A percentile compares a stretch with the other conserved stretches of the same genome.
These are phyloP conservation scores for Pseudogymnoascus sp. DNA, from an alignment of 2,329 filamentous ascomycete species.

Conservation along the genomic window DNA sequence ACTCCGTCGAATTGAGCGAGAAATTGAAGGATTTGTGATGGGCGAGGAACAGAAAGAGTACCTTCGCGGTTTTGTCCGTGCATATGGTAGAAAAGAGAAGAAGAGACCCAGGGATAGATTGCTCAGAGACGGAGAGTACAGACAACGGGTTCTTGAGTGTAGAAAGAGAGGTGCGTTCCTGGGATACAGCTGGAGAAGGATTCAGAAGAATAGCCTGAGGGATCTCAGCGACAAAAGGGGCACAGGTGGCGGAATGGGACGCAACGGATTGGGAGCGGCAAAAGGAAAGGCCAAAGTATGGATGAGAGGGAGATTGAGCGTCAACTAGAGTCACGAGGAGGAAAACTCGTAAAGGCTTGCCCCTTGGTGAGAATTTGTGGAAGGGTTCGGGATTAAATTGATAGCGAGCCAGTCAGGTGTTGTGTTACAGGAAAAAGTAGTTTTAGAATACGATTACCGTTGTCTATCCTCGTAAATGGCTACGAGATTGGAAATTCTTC, in stretches of 20 bases:
- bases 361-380: background rate
- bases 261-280: background rate
- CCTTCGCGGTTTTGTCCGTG: constrained; percentile 26
- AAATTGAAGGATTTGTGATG: constrained; percentile 26
- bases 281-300: constrained; percentile 4
- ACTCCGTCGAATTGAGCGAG: constrained; percentile 25
- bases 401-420: background rate
- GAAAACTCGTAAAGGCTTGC: background rate
- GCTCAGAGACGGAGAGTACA: constrained; percentile 62
- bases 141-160: constrained; percentile 63
- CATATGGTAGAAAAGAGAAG: constrained; percentile 47
- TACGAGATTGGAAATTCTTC: no score
- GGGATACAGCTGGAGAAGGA: constrained; percentile 75
- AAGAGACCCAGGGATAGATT: constrained; percentile 80
- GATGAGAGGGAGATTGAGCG: constrained; percentile 7
- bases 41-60: constrained; percentile 28
- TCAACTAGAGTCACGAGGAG: background rate
- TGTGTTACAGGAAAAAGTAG: background rate
- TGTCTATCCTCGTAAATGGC: no score
- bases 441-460: background rate
- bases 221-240: background rate
- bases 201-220: constrained; percentile 17
- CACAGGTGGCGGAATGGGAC: background rate
- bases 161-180: constrained; percentile 78
- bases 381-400: background rate